Evolutionary conservation across 495 filamentous ascomycete genomes (phyloP), one percentile per base, ranked within the genome.

Genomic region (Opeltia flavorubescens): DNA sequence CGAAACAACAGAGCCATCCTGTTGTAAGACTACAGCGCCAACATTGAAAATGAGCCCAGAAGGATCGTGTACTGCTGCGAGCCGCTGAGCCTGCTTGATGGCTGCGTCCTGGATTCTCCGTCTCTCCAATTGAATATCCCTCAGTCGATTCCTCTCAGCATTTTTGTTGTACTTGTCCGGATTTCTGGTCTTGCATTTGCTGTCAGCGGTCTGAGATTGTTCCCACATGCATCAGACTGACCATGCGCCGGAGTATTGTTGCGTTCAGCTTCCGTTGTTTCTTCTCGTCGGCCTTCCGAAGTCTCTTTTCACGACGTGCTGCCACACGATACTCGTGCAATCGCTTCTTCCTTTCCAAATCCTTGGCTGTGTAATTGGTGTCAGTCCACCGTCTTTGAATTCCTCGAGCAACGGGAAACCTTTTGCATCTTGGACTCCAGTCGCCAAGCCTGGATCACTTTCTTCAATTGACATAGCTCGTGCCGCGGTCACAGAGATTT

Each of bases 121-220:
- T 23, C 62, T 50, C 46, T 65, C 62, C 9, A 27, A 12, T 15
- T 61, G 50, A 23, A 65, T 61, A 12, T 47, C 54, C 28, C 61
- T 55, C 29, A 51, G 20, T 18, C 50, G 50, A 43, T 65, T 65
- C 9, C 62, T 59, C 17, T 63, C 62, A 15, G 57, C 54, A 44
- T 65, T 65, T 43, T 62, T 65, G 50, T 44, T 53, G 41, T 63
- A 64, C 42, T 64, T 65, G 41, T 63, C 61, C 26, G 52, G 51
- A 41, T 63, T 64, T 40, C 52, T 50, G 7, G 59, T 63, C 60
- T 62, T 33, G 4, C 4, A 7, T 21, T 15, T 23, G 9, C 9
- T 35, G 5, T 38, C 20, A 18, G 26, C 33, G 11, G 24, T 15
- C 18, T n/a, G 18, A 25, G 3, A 6, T 13, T 5, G 9, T 48